phyloP scores from a whole-genome alignment of 768 basidiomycete species.

The Serendipita vermifera region DNA sequence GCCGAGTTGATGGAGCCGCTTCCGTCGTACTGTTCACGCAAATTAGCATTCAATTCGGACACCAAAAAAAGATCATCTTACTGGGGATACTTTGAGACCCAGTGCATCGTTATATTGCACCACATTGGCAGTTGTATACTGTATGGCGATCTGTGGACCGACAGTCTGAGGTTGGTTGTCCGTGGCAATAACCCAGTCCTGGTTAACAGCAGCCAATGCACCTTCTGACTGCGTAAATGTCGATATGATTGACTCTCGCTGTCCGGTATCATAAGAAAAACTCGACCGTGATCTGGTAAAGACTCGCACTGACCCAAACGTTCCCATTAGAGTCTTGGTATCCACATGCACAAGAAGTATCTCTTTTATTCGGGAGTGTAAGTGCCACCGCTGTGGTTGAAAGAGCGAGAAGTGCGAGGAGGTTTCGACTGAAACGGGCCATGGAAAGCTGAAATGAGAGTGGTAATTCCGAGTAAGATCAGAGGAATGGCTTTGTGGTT shows the following conservation, averaged over 20 bases:
- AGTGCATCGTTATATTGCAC: slow-evolving; percentile 13
- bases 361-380: too few species aligned
- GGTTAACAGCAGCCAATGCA: slow-evolving; percentile 9
- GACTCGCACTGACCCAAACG: slow-evolving; percentile 12
- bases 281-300: neutral
- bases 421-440: too few species aligned
- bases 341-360: slow-evolving; percentile 13
- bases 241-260: slow-evolving; percentile 14
- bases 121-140: slow-evolving; percentile 7
- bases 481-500: too few species aligned
- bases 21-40: slow-evolving; percentile 10
- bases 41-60: neutral
- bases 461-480: too few species aligned
- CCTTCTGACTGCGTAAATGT: slow-evolving; percentile 12
- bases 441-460: too few species aligned
- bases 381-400: too few species aligned
- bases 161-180: neutral
- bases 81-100: slow-evolving; percentile 13
- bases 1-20: slow-evolving; percentile 12
- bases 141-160: neutral
- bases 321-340: slow-evolving; percentile 11
- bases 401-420: too few species aligned
- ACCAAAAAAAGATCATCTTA: neutral
- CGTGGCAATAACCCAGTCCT: slow-evolving; percentile 6
- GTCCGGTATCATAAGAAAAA: neutral